Evolutionary conservation across 179 eudicot genomes (phyloP).

Genomic region (Drosera spatulata): DNA sequence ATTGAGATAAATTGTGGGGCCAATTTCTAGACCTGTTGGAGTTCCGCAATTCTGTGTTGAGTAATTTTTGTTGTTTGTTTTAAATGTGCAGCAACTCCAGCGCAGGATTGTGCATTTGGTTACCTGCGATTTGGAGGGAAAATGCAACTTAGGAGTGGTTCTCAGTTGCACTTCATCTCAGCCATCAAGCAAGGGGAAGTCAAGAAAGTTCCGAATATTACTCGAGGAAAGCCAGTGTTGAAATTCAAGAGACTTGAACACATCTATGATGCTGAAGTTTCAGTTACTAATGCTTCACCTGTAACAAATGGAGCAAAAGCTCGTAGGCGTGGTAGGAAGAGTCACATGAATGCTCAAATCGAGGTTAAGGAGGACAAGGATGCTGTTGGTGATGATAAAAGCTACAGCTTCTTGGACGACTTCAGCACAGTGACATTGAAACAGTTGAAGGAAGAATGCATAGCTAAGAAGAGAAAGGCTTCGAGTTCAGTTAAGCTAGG

Average conservation of each 20-base stretch:
- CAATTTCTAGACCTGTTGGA: no score
- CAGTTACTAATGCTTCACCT: constrained; percentile 7
- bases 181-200: constrained; percentile 37
- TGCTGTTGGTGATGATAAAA: constrained; percentile 12
- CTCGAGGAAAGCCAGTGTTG: constrained; percentile 39
- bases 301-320: constrained; percentile 14
- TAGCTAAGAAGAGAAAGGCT: constrained; percentile 35
- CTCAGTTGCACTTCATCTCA: constrained; percentile 40
- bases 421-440: constrained; percentile 38
- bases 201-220: constrained; percentile 30
- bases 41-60: no score
- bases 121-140: no score
- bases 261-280: constrained; percentile 28
- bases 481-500: constrained; percentile 2
- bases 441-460: constrained; percentile 39
- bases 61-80: no score
- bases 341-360: constrained; percentile 11
- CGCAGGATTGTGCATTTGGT: no score
- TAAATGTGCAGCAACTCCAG: no score
- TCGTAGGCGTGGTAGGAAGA: constrained; percentile 14
- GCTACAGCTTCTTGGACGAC: constrained; percentile 23
- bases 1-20: no score
- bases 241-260: constrained; percentile 37
- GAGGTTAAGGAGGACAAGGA: constrained; percentile 26
- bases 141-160: constrained; percentile 57